These are phyloP conservation scores for Fulvia fulva DNA, from an alignment of 2,329 filamentous ascomycete genomes.

Conservation along the genomic window DNA sequence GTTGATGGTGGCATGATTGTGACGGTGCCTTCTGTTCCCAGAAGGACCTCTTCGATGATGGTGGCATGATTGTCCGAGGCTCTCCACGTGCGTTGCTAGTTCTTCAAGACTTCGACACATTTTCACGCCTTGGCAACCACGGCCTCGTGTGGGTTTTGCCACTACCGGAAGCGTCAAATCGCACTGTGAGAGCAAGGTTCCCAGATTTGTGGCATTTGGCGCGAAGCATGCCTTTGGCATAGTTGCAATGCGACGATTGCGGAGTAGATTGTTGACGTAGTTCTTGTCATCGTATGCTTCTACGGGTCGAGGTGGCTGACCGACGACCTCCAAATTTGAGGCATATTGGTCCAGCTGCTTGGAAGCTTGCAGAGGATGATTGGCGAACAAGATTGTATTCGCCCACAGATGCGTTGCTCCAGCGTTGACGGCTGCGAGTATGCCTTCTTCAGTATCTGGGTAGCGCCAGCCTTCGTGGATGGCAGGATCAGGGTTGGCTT, in stretches of 20 bases:
- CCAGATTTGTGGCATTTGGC: neutral
- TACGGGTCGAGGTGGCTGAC: constrained; percentile 46
- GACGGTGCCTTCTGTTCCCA: constrained; percentile 49
- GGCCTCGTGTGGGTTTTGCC: constrained; percentile 47
- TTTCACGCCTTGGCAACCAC: constrained; percentile 50
- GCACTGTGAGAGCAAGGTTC: neutral
- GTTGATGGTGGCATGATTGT: constrained; percentile 49
- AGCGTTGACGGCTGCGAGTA: constrained; percentile 38
- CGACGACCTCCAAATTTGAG: constrained; percentile 38
- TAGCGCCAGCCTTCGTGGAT: constrained; percentile 38
- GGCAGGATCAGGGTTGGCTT: neutral
- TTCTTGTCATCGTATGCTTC: constrained; percentile 52
- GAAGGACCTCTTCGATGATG: constrained; percentile 49
- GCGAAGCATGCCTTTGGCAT: constrained; percentile 18
- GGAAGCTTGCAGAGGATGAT: constrained; percentile 47
- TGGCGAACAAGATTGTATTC: constrained; percentile 49
- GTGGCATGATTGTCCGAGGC: constrained; percentile 39
- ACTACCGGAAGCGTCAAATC: constrained; percentile 37
- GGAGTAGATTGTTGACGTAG: constrained; percentile 45
- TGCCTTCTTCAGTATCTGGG: constrained; percentile 43
- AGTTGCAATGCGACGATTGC: constrained; percentile 29
- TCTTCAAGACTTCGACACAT: constrained; percentile 37
- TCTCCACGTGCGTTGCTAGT: constrained; percentile 34
- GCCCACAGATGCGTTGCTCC: constrained; percentile 47
- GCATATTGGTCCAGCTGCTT: constrained; percentile 30